A percentile compares a stretch with the other conserved stretches of the same genome.
Conservation (phyloP, 345 rosid species). For the Brassica carinata region DNA sequence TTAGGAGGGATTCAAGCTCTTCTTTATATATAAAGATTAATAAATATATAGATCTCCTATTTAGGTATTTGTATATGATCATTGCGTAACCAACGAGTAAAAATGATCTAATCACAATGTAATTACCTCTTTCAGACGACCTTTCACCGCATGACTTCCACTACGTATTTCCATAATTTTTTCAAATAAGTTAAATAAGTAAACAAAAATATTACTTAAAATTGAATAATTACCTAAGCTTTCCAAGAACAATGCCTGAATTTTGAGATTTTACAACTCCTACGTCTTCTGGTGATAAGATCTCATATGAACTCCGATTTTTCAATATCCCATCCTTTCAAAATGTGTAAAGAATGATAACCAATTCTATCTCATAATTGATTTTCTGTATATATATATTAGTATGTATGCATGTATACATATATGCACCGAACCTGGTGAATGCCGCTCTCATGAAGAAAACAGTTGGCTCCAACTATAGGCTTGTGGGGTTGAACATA, state of each 20-base stretch:
- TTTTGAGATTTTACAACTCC: constrained; percentile 68
- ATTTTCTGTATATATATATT: neutral
- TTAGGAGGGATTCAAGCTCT: too few species aligned
- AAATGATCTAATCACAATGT: neutral
- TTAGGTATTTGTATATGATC: neutral
- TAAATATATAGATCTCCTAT: neutral
- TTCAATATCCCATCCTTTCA: constrained; percentile 86
- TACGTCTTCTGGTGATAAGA: constrained; percentile 77
- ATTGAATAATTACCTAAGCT: constrained; percentile 56
- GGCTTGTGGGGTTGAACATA: constrained; percentile 86
- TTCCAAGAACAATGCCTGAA: constrained; percentile 85
- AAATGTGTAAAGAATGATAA: neutral
- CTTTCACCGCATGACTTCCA: constrained; percentile 88
- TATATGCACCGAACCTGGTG: constrained; percentile 71
- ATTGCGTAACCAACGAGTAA: neutral
- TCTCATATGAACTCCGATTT: constrained; percentile 86
- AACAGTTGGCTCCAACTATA: constrained; percentile 58
- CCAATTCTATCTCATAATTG: neutral
- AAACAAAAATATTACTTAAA: neutral
- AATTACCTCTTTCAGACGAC: constrained; percentile 55
- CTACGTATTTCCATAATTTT: constrained; percentile 37
- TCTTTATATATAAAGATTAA: too few species aligned
- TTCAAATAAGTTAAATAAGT: neutral
- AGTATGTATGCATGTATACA: constrained; percentile 26
- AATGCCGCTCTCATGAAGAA: constrained; percentile 82